Conservation (phyloP, 1,284 basidiomycete genomes). For the Puccinia triticina region DNA sequence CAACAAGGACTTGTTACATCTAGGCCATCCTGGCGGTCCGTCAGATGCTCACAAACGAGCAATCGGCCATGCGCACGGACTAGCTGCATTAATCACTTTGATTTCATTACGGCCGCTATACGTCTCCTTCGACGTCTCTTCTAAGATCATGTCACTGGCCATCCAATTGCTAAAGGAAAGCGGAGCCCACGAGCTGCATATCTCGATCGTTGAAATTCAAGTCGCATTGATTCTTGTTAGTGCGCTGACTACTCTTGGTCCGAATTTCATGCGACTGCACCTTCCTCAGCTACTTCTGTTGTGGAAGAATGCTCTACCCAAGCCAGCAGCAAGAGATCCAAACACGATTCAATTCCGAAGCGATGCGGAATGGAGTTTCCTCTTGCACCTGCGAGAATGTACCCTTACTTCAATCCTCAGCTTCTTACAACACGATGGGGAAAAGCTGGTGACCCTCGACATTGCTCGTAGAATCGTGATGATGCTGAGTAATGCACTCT, state of each 20-base stretch:
- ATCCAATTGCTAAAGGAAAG: constrained; percentile 85
- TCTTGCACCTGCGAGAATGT: constrained; percentile 86
- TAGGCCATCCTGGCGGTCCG: constrained; percentile 69
- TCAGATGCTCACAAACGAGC: constrained; percentile 66
- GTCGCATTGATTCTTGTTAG: constrained; percentile 92
- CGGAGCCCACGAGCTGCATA: constrained; percentile 81
- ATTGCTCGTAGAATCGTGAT: constrained; percentile 43
- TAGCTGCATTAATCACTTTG: constrained; percentile 81
- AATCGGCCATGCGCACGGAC: constrained; percentile 83
- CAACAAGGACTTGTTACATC: constrained; percentile 72
- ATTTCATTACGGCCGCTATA: constrained; percentile 87
- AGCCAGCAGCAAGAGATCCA: constrained; percentile 82
- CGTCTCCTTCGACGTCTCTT: constrained; percentile 87
- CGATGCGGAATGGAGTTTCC: constrained; percentile 82
- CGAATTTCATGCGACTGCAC: constrained; percentile 88
- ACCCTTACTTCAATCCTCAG: constrained; percentile 84
- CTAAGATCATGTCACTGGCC: constrained; percentile 87
- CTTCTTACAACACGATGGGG: constrained; percentile 72
- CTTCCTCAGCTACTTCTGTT: constrained; percentile 88
- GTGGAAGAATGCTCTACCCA: constrained; percentile 95
- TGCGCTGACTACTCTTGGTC: constrained; percentile 87
- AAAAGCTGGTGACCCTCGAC: constrained; percentile 48
- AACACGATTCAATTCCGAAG: constrained; percentile 66
- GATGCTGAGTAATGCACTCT: constrained; percentile 52
- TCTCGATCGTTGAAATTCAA: constrained; percentile 83